Evolutionary conservation across 1,284 basidiomycete species (phyloP), one percentile per base, ranked within the genome.

Genomic region (Cryptococcus floricola): DNA sequence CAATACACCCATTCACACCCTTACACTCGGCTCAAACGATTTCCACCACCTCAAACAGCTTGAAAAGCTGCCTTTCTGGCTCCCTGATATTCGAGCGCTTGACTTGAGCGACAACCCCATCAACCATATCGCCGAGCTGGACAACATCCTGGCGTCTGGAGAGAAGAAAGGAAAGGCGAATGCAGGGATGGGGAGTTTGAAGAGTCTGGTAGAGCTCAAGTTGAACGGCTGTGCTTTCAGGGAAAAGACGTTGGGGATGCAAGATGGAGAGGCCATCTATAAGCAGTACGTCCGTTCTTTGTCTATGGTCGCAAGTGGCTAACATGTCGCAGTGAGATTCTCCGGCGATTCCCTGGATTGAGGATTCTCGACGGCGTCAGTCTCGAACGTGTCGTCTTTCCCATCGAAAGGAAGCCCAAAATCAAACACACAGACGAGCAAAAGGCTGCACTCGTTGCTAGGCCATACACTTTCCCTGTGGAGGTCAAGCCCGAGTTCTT

Each of bases 321-420:
- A 16, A 62, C 48, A 14, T 12, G 1, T 7, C 37, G 18, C 50
- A 76, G 74, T 49, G 73, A 75, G 42, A 69, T 77, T 38, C 64
- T 76, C 2, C 66, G 68, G 12, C 70, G 73, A 7, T 77, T 77
- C 60, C 74, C 75, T 10, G 73, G 75, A 49, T 62, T 77, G 1
- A 66, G 68, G 9, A 71, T 77, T 43, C 64, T 77, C 27, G 75
- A 77, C 56, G 70, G 68, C 2, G 67, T 73, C 44, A 64, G 64
- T 42, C 61, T 95, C 5, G 93, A 71, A 53, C 68, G 74, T 28
- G 67, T 77, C 52, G 62, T 72, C 47, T 74, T 75, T 58, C 69
- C 73, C 3, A 63, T 77, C 34, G 63, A 66, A 34, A 66, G 70
- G 43, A 66, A 71, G 59, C 69, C 71, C 38, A 69, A 67, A 31